Evolutionary conservation across 495 filamentous ascomycete species (phyloP), one percentile per base, ranked within the genome.

Genomic region (Patellaria atrata): DNA sequence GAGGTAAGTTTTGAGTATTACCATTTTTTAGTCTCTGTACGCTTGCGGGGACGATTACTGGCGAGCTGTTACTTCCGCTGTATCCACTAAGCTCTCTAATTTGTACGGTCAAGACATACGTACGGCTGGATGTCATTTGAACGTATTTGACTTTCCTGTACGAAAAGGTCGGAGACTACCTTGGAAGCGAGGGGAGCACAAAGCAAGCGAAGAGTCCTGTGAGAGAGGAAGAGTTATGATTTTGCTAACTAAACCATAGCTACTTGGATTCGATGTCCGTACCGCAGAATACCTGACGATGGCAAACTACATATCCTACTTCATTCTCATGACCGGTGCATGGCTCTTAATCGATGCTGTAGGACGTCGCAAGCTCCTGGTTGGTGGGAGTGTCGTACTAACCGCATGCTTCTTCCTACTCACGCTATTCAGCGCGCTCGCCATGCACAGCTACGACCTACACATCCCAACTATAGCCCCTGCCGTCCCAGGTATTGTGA

Each of bases 281-380:
- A 43, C 35, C 10, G 57, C 68, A 5, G 67, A 73, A 51, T 59
- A 55, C 36, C 45, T 68, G 10, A 71, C 67, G 3, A 54, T 65
- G 11, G 63, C 55, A 11, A 73, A 73, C 44, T 73, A 71, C 47
- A 43, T 65, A 27, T 65, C 58, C 22, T 71, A 73, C 50, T 65
- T 70, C 37, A 30, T 61, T 34, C 59, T 66, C 36, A 72, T 71
- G 69, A 65, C 62, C 5, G 41, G 67, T 10, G 64, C 64, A 9
- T 69, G 62, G 63, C 37, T 63, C 19, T 46, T 59, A 7, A 66
- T 73, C 47, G 68, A 73, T 37, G 50, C 55, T 5, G 34, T 67
- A 1, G 69, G 69, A 3, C 58, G 69, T 10, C 62, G 69, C n/a
- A 57, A 54, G 21, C 41, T 70, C 10, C 65, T 73, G 50, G 31